Percentiles rank a stretch among this genome's conserved stretches.
Conservation (phyloP, 192 early-diverging fungal genomes). For the Umbelopsis isabellina region DNA sequence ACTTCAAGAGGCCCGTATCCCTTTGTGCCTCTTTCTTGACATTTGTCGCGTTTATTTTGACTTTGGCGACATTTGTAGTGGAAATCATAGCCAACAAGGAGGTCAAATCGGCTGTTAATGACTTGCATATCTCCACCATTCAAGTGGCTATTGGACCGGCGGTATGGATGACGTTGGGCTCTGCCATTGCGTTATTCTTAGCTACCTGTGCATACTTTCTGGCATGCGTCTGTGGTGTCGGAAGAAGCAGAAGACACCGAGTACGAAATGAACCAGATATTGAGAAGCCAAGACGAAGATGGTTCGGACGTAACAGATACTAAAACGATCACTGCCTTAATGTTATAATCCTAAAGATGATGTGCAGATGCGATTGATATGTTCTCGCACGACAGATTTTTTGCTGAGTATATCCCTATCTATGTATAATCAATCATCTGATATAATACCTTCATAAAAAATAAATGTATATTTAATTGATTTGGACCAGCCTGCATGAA, state of each 20-base stretch:
- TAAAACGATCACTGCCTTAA: background rate
- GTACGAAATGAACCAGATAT: background rate
- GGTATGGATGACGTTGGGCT: constrained; percentile 32
- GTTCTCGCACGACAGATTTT: no score
- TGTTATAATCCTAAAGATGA: no score
- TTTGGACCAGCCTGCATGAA: no score
- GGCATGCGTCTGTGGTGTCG: constrained; percentile 1
- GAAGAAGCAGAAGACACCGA: constrained; percentile 5
- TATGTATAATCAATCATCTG: no score
- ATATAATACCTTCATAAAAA: no score
- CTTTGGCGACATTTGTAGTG: constrained; percentile 27
- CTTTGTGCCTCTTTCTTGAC: constrained; percentile 24
- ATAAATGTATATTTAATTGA: no score
- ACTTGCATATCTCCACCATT: background rate
- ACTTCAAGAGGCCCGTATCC: constrained; percentile 24
- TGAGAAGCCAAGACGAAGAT: constrained; percentile 14
- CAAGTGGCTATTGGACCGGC: constrained; percentile 23
- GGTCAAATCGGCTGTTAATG: background rate
- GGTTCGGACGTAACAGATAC: constrained; percentile 3
- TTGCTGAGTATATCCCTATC: no score
- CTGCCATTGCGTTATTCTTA: constrained; percentile 22
- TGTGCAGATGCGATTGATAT: no score
- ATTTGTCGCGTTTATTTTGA: constrained; percentile 26
- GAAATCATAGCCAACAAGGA: constrained; percentile 22
- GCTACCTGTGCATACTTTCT: background rate